Base-by-base conservation (phyloP, 2,329 filamentous ascomycete genomes). In the Apiospora aurea region DNA sequence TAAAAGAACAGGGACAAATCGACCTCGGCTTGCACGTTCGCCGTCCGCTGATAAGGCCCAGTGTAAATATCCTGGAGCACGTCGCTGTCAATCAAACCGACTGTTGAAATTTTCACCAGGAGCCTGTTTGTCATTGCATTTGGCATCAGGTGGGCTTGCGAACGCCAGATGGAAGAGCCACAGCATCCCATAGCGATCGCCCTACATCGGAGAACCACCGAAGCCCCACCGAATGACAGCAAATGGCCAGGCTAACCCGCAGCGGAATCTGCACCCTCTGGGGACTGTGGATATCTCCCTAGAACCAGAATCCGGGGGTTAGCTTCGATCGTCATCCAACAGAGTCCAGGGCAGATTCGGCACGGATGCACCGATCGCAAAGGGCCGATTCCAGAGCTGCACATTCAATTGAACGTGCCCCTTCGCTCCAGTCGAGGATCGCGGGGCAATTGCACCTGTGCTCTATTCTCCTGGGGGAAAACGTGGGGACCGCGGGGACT, bases 201-300 rank as follows among this genome's bases (percentile, higher is more conserved):
- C 53, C 53, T n/a, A 61, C 16, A 3, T 18, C 16, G 21, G 29
- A 21, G 29, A 38, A 38, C 53, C 53, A 29, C 53, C 53, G 53
- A 38, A 61, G 53, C 53, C 21, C 53, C 53, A 29, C 53, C 53
- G 53, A 61, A 38, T 61, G 53, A 61, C 53, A 61, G 53, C 51
- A 16, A 29, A 29, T 34, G 51, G 24, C 24, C 16, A 21, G 16
- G 26, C 53, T 61, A 61, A 61, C 53, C 53, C 57, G 57, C 57
- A 41, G 34, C 8, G 29, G 21, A n/a, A 13, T 29, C 29, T 41
- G 14, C 57, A 14, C 18, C 57, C 29, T 29, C 29, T 11, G 29
- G 53, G 53, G 53, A 38, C 16, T 61, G 53, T 38, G 57, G 34
- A 41, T 41, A 41, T 18, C 14, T n/a, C 18, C 3, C 34, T n/a